Percentiles rank a stretch among this genome's conserved stretches.
phyloP scores from a whole-genome alignment of 371 early-diverging fungal genomes.

The Mucor saturninus region DNA sequence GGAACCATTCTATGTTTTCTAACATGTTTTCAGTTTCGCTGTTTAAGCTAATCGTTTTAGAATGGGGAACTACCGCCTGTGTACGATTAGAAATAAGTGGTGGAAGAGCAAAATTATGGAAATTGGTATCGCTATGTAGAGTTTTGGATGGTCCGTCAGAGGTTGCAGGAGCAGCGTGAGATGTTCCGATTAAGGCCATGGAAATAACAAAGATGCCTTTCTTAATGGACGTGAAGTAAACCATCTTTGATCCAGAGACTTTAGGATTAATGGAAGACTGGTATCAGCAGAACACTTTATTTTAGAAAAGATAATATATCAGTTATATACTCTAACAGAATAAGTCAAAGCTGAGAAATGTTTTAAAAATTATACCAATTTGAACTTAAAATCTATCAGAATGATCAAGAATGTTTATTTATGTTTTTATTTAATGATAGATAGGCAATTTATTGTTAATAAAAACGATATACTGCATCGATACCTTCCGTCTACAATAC shows the following conservation, averaged over 20 bases:
- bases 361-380: too few relatives aligned
- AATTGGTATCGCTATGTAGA: background rate
- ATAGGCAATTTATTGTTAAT: too few relatives aligned
- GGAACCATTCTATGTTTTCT: background rate
- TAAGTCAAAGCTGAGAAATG: too few relatives aligned
- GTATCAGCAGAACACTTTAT: background rate
- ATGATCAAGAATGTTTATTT: too few relatives aligned
- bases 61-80: background rate
- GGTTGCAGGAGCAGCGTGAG: constrained; percentile 13
- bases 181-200: constrained; percentile 1
- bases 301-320: too few relatives aligned
- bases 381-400: too few relatives aligned
- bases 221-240: constrained; percentile 18
- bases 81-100: constrained; percentile 16
- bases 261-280: background rate
- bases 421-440: too few relatives aligned
- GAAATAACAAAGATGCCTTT: constrained; percentile 9
- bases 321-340: too few relatives aligned
- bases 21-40: background rate
- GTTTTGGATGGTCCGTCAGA: background rate
- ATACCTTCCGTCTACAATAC: too few relatives aligned
- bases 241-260: background rate
- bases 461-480: too few relatives aligned
- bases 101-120: constrained; percentile 2
- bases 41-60: background rate